Evolutionary conservation across 148 eudicot genomes (phyloP).

Genomic region (Chenopodium berlandieri): DNA sequence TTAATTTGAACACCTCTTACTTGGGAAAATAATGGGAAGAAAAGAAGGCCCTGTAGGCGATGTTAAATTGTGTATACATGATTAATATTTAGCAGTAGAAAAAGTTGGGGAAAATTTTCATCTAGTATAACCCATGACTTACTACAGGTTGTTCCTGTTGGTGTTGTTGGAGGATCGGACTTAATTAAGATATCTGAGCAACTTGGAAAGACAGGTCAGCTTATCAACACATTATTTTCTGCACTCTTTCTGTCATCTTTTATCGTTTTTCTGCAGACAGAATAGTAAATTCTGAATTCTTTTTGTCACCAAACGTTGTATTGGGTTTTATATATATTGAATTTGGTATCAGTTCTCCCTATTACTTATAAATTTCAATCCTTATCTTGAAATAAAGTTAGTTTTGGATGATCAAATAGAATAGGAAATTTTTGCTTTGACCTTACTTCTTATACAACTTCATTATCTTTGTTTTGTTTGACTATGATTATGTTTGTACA

Average conservation of each 20-base stretch:
- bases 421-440: neutral
- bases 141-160: constrained; percentile 76
- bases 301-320: neutral
- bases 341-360: neutral
- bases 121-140: constrained; percentile 15
- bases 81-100: neutral
- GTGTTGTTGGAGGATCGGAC: constrained; percentile 98
- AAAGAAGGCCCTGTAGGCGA: neutral
- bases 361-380: neutral
- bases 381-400: neutral
- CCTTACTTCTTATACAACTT: neutral
- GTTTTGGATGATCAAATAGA: neutral
- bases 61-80: neutral
- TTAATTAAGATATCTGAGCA: constrained; percentile 94
- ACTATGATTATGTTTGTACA: constrained; percentile 83
- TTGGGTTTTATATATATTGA: neutral
- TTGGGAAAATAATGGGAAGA: neutral
- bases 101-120: neutral
- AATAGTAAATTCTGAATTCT: neutral
- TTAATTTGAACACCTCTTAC: no score
- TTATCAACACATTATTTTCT: constrained; percentile 6
- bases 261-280: neutral
- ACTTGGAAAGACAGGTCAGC: constrained; percentile 80
- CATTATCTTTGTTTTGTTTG: constrained; percentile 18
- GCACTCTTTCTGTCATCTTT: neutral